phyloP scores from a whole-genome alignment of 148 eudicot species.

The Dysphania ambrosioides region DNA sequence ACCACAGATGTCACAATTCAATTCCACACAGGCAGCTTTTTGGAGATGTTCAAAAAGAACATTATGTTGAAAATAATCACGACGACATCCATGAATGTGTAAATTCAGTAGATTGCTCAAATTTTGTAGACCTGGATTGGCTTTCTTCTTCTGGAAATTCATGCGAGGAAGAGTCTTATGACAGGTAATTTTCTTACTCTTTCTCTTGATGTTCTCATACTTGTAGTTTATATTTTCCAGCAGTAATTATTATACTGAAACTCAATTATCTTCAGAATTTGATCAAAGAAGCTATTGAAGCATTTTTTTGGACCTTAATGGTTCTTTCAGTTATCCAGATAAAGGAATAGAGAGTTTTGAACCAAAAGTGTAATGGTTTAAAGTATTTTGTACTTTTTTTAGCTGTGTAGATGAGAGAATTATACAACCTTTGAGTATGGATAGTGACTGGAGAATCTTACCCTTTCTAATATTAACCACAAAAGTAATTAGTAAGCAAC shows the following conservation, averaged over 20 bases:
- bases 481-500: neutral
- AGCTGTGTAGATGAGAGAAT: neutral
- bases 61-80: slow-evolving; percentile 45
- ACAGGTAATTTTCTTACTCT: slow-evolving; percentile 46
- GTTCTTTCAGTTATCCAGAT: neutral
- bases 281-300: neutral
- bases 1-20: slow-evolving; percentile 45
- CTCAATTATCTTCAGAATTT: neutral
- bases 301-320: neutral
- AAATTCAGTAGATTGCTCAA: slow-evolving; percentile 66
- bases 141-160: slow-evolving; percentile 87
- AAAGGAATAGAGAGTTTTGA: neutral
- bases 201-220: neutral
- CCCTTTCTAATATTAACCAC: too few species aligned
- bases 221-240: neutral
- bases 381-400: neutral
- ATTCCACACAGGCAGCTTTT: slow-evolving; percentile 52
- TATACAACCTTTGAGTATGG: neutral
- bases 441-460: neutral
- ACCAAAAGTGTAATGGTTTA: neutral
- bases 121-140: slow-evolving; percentile 90
- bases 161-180: slow-evolving; percentile 68
- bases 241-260: neutral
- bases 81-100: slow-evolving; percentile 31
- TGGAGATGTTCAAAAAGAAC: slow-evolving; percentile 56